These are phyloP conservation scores for Aspergillus baeticus DNA, from an alignment of 495 filamentous ascomycete species.

Conservation along the genomic window DNA sequence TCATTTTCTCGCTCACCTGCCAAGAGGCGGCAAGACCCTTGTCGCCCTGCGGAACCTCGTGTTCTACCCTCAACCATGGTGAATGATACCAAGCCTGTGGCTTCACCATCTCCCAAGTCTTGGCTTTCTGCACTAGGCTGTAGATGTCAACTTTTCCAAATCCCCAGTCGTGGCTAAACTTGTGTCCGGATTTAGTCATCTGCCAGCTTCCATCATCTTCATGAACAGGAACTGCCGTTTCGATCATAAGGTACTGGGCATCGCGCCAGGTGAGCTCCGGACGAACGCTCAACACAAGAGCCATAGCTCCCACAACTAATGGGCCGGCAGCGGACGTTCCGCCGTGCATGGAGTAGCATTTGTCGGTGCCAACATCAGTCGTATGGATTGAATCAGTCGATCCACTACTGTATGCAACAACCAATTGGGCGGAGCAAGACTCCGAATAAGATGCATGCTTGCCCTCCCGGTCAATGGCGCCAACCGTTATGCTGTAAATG, in stretches of 20 bases:
- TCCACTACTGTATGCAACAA: conserved; percentile 95
- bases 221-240: conserved; percentile 80
- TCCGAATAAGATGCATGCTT: conserved; percentile 91
- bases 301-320: conserved; percentile 85
- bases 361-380: conserved; percentile 84
- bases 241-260: conserved; percentile 84
- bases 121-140: conserved; percentile 81
- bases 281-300: conserved; percentile 82
- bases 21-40: conserved; percentile 75
- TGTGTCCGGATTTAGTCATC: conserved; percentile 71
- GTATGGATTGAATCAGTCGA: conserved; percentile 88
- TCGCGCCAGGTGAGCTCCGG: conserved; percentile 93
- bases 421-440: conserved; percentile 89
- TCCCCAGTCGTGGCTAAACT: conserved; percentile 90
- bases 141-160: conserved; percentile 93
- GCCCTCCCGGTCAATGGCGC: conserved; percentile 85
- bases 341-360: conserved; percentile 76
- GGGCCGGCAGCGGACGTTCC: conserved; percentile 97
- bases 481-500: conserved; percentile 97
- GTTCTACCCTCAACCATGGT: conserved; percentile 86
- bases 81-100: conserved; percentile 96
- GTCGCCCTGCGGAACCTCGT: conserved; percentile 83
- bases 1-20: conserved; percentile 71
- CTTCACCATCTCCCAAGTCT: conserved; percentile 83
- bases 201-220: conserved; percentile 78